phyloP scores from a whole-genome alignment of 257 asterid genomes.

The Solanum pennellii region DNA sequence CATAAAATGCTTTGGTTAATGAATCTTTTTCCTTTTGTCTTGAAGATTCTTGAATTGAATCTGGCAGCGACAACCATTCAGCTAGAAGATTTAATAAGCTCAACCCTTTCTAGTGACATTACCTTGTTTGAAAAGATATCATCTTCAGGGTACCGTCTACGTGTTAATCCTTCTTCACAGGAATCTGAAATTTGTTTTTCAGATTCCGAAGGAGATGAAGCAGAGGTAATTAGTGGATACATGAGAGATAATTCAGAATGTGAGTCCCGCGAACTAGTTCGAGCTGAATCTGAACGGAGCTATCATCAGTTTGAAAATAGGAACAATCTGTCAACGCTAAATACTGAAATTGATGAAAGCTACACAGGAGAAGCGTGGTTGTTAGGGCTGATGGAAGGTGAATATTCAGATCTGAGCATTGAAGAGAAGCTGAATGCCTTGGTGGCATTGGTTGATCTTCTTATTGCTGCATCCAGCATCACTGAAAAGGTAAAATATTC shows the following conservation, averaged over 20 bases:
- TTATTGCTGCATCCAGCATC: conserved; percentile 65
- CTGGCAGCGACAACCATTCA: conserved; percentile 36
- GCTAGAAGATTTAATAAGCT: conserved; percentile 51
- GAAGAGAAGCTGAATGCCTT: conserved; percentile 80
- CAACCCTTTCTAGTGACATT: conserved; percentile 76
- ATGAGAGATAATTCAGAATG: conserved; percentile 44
- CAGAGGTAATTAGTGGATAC: conserved; percentile 48
- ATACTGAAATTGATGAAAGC: conserved; percentile 92
- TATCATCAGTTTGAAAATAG: conserved; percentile 21
- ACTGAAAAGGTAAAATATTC: conserved; percentile 61
- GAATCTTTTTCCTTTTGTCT: not conserved
- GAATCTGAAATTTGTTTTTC: conserved; percentile 48
- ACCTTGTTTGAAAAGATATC: conserved; percentile 91
- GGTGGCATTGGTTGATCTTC: conserved; percentile 64
- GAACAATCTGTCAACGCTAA: conserved; percentile 14
- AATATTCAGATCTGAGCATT: conserved; percentile 80
- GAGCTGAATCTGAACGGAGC: conserved; percentile 16
- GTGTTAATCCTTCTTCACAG: conserved; percentile 44
- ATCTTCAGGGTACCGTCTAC: conserved; percentile 70
- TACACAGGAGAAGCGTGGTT: conserved; percentile 91
- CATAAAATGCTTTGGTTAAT: not conserved
- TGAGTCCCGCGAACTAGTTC: conserved; percentile 38
- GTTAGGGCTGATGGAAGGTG: conserved; percentile 92
- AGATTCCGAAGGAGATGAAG: conserved; percentile 65
- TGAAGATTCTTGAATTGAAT: conserved; percentile 71